These are phyloP conservation scores for Fusarium luffae DNA, from an alignment of 2,329 filamentous ascomycete genomes.

Conservation along the genomic window DNA sequence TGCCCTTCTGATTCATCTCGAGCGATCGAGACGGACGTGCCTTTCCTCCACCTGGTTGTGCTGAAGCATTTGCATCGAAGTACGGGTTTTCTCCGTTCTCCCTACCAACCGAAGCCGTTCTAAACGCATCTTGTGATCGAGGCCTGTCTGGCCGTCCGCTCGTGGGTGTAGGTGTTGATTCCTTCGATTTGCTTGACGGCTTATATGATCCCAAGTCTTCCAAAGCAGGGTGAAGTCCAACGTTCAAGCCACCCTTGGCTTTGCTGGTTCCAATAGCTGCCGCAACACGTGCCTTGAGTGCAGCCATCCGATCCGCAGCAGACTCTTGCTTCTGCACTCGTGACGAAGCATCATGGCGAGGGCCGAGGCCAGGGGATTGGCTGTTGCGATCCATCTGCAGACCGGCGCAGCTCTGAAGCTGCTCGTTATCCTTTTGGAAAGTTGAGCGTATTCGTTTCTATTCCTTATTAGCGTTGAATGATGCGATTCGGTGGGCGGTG, in stretches of 20 bases:
- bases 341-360: constrained; percentile 65
- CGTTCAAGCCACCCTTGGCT: constrained; percentile 75
- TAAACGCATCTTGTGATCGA: constrained; percentile 31
- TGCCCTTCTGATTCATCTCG: constrained; percentile 93
- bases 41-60: constrained; percentile 67
- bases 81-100: constrained; percentile 73
- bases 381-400: constrained; percentile 63
- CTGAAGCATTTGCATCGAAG: constrained; percentile 76
- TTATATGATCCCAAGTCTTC: constrained; percentile 65
- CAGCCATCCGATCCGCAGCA: constrained; percentile 75
- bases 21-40: constrained; percentile 79
- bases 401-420: not conserved
- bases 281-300: constrained; percentile 82
- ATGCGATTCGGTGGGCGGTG: not conserved
- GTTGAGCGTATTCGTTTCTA: not conserved
- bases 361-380: constrained; percentile 63
- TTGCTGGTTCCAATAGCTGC: constrained; percentile 74
- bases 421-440: not conserved
- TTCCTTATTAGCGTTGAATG: not conserved
- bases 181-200: constrained; percentile 54
- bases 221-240: constrained; percentile 82
- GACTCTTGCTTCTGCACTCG: constrained; percentile 67
- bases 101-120: constrained; percentile 30
- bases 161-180: constrained; percentile 36
- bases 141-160: constrained; percentile 29